These are phyloP conservation scores for Pleodorina starrii DNA, from an alignment of 139 green algal species.

Conservation along the genomic window DNA sequence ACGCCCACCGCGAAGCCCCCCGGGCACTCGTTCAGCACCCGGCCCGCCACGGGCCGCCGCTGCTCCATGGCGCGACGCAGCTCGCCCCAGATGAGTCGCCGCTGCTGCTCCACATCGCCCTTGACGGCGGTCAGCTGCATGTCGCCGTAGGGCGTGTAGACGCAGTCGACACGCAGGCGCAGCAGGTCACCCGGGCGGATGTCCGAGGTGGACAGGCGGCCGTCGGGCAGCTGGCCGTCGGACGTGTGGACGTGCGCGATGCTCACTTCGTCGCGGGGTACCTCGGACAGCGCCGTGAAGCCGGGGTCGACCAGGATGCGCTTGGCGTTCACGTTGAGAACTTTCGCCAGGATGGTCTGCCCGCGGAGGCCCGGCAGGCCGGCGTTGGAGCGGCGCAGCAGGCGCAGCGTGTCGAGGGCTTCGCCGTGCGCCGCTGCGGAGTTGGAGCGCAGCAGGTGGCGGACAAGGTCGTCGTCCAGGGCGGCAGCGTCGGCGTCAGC, in stretches of 20 bases:
- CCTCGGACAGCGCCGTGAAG: slow-evolving; percentile 46
- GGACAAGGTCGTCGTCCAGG: neutral
- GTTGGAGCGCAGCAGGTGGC: neutral
- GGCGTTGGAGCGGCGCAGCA: slow-evolving; percentile 27
- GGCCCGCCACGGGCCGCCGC: slow-evolving; percentile 20
- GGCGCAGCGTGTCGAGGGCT: slow-evolving; percentile 33
- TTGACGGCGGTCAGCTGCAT: slow-evolving; percentile 45
- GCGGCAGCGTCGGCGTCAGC: neutral
- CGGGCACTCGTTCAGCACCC: slow-evolving; percentile 59
- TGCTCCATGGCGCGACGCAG: slow-evolving; percentile 44
- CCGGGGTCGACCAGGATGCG: slow-evolving; percentile 55
- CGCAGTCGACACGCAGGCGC: slow-evolving; percentile 41
- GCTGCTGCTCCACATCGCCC: neutral
- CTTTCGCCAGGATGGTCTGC: slow-evolving; percentile 34
- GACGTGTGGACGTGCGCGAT: neutral
- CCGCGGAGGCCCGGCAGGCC: slow-evolving; percentile 22
- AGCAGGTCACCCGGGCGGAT: slow-evolving; percentile 44
- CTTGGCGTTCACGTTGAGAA: neutral
- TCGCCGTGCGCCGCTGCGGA: neutral
- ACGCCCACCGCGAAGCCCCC: slow-evolving; percentile 63
- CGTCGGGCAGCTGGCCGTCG: slow-evolving; percentile 2
- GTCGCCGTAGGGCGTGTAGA: slow-evolving; percentile 63
- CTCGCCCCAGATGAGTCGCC: slow-evolving; percentile 47
- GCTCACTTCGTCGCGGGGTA: neutral
- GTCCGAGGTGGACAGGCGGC: neutral